Evolutionary conservation across 495 filamentous ascomycete genomes (phyloP).

Genomic region (Xylaria venustula): DNA sequence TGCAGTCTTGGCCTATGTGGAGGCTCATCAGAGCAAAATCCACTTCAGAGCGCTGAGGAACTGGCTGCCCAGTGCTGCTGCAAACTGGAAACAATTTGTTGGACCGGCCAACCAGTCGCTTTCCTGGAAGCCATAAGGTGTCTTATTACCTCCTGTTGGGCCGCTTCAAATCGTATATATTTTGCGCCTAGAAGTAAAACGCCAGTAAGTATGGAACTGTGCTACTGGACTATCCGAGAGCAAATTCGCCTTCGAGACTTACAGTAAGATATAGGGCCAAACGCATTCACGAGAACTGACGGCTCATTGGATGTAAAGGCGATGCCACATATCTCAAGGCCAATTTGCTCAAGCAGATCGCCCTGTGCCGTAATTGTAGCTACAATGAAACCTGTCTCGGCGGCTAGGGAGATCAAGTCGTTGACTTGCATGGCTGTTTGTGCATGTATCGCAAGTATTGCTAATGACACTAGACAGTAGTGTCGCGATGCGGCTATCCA

Average conservation of each 20-base stretch:
- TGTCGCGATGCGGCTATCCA: constrained; percentile 25
- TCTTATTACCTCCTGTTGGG: constrained; percentile 19
- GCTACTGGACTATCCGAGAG: neutral
- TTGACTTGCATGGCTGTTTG: constrained; percentile 1
- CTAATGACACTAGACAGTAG: constrained; percentile 31
- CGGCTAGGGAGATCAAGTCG: constrained; percentile 8
- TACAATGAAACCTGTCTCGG: neutral
- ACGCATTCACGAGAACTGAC: constrained; percentile 37
- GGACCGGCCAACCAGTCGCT: constrained; percentile 30
- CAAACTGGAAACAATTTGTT: constrained; percentile 16
- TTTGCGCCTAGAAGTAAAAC: constrained; percentile 13
- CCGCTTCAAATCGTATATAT: constrained; percentile 20
- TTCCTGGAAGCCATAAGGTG: constrained; percentile 15
- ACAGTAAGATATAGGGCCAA: constrained; percentile 41
- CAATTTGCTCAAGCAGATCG: constrained; percentile 26
- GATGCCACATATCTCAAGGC: constrained; percentile 30
- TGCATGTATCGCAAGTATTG: constrained; percentile 21
- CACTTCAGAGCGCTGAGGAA: neutral
- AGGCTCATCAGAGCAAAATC: neutral
- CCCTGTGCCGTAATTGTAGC: neutral
- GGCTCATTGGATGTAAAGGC: constrained; percentile 35
- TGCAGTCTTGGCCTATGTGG: neutral
- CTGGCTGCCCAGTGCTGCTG: constrained; percentile 15
- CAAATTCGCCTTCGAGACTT: constrained; percentile 6
- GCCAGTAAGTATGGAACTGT: neutral